Conservation (phyloP, 768 basidiomycete genomes). For the Tulasnella calospora region DNA sequence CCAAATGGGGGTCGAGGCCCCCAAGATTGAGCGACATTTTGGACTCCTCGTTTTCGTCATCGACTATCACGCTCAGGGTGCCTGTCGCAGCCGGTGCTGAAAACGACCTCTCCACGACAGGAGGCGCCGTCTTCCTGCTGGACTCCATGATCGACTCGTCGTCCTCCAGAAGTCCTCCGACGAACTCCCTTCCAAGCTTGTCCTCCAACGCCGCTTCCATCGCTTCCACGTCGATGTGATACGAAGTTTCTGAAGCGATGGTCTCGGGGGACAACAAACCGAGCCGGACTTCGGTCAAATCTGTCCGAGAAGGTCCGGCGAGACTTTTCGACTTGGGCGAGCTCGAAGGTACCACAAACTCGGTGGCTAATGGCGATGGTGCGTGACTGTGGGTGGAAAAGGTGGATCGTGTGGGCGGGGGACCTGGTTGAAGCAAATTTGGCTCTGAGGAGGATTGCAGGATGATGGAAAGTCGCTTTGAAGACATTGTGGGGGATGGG, state of each 20-base stretch:
- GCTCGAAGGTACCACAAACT: background rate
- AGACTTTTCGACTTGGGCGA: background rate
- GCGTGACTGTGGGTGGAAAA: background rate
- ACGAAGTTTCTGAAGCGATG: background rate
- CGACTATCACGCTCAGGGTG: background rate
- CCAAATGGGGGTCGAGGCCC: constrained; percentile 9
- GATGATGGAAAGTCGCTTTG: background rate
- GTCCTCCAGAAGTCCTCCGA: constrained; percentile 2
- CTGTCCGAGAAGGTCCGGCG: background rate
- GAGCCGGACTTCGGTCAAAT: background rate
- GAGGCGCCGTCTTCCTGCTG: background rate
- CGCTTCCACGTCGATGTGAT: constrained; percentile 2
- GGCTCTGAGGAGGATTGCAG: background rate
- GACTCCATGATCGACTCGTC: background rate
- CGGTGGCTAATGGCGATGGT: background rate
- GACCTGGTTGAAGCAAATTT: background rate
- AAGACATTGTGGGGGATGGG: background rate
- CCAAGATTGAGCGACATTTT: constrained; percentile 10
- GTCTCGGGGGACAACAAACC: background rate
- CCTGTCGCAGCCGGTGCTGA: background rate
- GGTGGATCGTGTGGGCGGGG: background rate
- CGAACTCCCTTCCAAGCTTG: constrained; percentile 5
- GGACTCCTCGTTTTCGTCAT: background rate
- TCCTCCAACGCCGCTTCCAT: background rate
- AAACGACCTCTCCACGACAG: background rate